These are phyloP conservation scores for Globisporangium rhizosaccharum DNA, from an alignment of 352 stramenopile species.

Conservation along the genomic window DNA sequence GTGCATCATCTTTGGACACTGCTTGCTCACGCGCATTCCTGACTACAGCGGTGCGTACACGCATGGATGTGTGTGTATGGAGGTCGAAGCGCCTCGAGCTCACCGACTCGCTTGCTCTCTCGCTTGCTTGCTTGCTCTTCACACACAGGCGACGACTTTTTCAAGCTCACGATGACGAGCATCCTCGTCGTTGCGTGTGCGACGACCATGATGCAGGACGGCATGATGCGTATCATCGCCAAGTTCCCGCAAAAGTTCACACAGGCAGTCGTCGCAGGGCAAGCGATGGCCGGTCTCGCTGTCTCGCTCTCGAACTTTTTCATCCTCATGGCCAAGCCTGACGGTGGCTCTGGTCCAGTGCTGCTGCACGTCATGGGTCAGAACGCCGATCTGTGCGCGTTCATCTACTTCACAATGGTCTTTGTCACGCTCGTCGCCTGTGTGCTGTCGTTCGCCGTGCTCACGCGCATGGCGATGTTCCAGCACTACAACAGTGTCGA, in stretches of 20 bases:
- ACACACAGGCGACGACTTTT: constrained; percentile 43
- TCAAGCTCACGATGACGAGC: constrained; percentile 67
- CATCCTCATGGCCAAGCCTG: constrained; percentile 45
- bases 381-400: constrained; percentile 57
- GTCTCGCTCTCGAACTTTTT: constrained; percentile 71
- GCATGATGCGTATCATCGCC: constrained; percentile 63
- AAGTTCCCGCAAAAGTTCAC: constrained; percentile 76
- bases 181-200: constrained; percentile 65
- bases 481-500: constrained; percentile 58
- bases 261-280: constrained; percentile 69
- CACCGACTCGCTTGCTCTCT: constrained; percentile 2
- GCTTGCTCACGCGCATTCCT: constrained; percentile 63
- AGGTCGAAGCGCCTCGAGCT: neutral
- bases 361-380: constrained; percentile 16
- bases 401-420: constrained; percentile 75
- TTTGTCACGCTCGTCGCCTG: constrained; percentile 61
- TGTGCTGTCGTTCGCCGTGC: constrained; percentile 40
- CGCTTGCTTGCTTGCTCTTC: neutral
- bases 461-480: constrained; percentile 65
- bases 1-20: constrained; percentile 66
- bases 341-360: neutral
- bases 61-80: neutral
- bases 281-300: constrained; percentile 65
- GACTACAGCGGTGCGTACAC: constrained; percentile 45
- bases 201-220: constrained; percentile 78